A percentile compares a stretch with the other conserved stretches of the same genome.
Conservation (phyloP, 805 yeast genomes). For the Lipomyces sp. region DNA sequence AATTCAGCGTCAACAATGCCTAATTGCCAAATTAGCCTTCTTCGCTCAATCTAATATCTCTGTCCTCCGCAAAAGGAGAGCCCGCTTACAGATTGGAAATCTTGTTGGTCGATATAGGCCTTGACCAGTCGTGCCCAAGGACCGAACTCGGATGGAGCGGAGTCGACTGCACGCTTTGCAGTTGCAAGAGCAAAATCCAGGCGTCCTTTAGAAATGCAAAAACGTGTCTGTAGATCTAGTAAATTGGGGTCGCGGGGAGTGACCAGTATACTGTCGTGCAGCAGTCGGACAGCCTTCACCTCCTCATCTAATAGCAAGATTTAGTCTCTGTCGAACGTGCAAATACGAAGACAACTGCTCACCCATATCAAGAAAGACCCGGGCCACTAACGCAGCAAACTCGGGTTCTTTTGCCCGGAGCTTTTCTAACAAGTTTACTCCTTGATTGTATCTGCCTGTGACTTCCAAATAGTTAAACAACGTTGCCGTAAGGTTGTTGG, state of each 20-base stretch:
- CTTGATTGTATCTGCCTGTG: constrained; percentile 63
- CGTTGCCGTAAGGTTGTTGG: constrained; percentile 73
- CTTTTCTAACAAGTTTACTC: constrained; percentile 54
- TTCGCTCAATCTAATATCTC: too few species aligned
- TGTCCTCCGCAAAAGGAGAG: too few species aligned
- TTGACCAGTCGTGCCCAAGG: constrained; percentile 67
- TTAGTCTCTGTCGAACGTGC: constrained; percentile 29
- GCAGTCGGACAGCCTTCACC: constrained; percentile 46
- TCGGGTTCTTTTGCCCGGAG: constrained; percentile 52
- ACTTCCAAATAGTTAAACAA: constrained; percentile 60
- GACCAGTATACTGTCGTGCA: constrained; percentile 43
- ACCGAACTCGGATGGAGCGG: constrained; percentile 73
- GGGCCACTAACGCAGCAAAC: constrained; percentile 50
- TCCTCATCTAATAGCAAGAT: constrained; percentile 45
- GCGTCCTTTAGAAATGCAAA: constrained; percentile 54
- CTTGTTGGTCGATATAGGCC: constrained; percentile 54
- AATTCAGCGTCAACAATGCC: constrained; percentile 67
- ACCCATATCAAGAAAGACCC: constrained; percentile 31
- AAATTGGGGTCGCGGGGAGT: constrained; percentile 57
- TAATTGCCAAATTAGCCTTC: constrained; percentile 23
- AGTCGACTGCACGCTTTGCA: constrained; percentile 58
- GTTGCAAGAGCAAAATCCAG: constrained; percentile 55
- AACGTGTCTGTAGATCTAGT: constrained; percentile 60
- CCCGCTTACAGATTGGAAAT: constrained; percentile 41
- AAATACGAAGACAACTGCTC: too few species aligned